Evolutionary conservation across 768 basidiomycete species (phyloP).

Genomic region (Lentinus tigrinus): DNA sequence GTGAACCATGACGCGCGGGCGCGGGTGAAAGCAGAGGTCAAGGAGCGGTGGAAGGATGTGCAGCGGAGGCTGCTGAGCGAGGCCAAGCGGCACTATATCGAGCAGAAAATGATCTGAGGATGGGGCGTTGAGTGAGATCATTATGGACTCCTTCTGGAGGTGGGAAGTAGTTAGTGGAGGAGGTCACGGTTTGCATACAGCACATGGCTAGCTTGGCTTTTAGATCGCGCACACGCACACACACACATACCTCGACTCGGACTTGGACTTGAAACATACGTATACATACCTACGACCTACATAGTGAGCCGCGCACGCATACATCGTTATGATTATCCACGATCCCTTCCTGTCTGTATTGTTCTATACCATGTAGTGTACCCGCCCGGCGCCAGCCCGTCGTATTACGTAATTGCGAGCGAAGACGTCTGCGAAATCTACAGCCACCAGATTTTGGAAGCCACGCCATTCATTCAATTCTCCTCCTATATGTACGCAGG

Average conservation of each 20-base stretch:
- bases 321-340: slow-evolving; percentile 1
- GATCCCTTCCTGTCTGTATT: slow-evolving; percentile 10
- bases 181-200: not conserved
- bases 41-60: slow-evolving; percentile 48
- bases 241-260: not conserved
- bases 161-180: not conserved
- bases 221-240: not conserved
- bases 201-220: not conserved
- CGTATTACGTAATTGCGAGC: not conserved
- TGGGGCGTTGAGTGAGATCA: not conserved
- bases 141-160: too few relatives aligned
- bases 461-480: too few relatives aligned
- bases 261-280: not conserved
- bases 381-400: not conserved
- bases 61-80: slow-evolving; percentile 31
- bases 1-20: slow-evolving; percentile 60
- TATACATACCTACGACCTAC: slow-evolving; percentile 3
- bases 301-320: not conserved
- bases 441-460: too few relatives aligned
- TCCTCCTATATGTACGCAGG: too few relatives aligned
- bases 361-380: slow-evolving; percentile 20
- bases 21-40: slow-evolving; percentile 54
- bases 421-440: too few relatives aligned
- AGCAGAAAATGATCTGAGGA: slow-evolving; percentile 26
- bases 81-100: slow-evolving; percentile 35